Evolutionary conservation across 495 filamentous ascomycete species (phyloP), one percentile per base, ranked within the genome.

Genomic region (Pseudomonodictys pantanalensis): DNA sequence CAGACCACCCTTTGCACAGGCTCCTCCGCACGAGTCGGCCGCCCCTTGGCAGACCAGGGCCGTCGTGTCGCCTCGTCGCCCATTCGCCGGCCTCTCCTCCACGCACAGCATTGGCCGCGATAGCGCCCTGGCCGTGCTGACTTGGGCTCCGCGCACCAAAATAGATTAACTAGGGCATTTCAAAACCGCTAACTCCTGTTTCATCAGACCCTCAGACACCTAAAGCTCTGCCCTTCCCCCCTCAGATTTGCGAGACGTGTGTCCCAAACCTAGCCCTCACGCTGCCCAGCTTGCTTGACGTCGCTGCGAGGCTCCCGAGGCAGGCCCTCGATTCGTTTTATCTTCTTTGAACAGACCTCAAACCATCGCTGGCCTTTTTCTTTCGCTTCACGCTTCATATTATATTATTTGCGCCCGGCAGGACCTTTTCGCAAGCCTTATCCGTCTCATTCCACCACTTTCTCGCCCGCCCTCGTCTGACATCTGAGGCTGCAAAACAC

Each of bases 321-420:
- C 68, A 59, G 68, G 68, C 65, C 67, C 68, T 70, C 68, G 60
- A 62, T 62, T 51, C 68, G 51, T 70, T 70, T 68, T 52, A 43
- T 52, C 64, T 68, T 55, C 52, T 42, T 32, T 54, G 50, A 56
- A 41, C 58, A 60, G 61, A 62, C 64, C 65, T 66, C 61, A 70
- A 68, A 68, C 68, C 44, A 38, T 67, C 65, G 61, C 58, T 60
- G 50, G 44, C 44, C 51, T 22, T 64, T 68, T 70, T 55, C 65
- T 29, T 60, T 68, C 68, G 65, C 62, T 68, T 61, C 66, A 46
- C 62, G 68, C 68, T 68, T 69, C 67, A 69, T 39, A 39, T 50
- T 60, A 56, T 39, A 62, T 64, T 61, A 62, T 56, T 60, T 56
- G 45, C 47, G 52, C 52, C 56, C 56, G 65, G 68, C 68, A 70